Evolutionary conservation across 257 asterid species (phyloP).

Genomic region (Nicotiana sylvestris): DNA sequence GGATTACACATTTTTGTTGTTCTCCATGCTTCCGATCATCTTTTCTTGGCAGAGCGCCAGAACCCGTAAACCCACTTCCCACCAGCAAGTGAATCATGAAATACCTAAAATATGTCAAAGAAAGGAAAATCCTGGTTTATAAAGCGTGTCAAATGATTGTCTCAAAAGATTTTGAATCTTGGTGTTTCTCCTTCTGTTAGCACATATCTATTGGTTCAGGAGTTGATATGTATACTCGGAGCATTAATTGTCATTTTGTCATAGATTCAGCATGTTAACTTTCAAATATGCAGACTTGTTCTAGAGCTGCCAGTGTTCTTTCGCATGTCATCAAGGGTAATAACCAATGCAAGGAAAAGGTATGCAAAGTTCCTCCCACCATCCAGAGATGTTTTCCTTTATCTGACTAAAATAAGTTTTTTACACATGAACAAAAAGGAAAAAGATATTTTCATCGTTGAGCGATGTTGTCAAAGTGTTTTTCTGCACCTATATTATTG

Average conservation of each 20-base stretch:
- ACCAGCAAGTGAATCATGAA: not conserved
- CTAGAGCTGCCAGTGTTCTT: conserved; percentile 94
- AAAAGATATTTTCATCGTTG: not conserved
- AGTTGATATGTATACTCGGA: not conserved
- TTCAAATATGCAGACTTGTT: conserved; percentile 65
- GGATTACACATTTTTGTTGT: not conserved
- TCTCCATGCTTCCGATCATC: not conserved
- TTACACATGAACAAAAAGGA: not conserved
- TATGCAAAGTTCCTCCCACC: conserved; percentile 21
- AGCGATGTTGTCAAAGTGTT: not conserved
- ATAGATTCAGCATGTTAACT: not conserved
- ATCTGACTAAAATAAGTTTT: not conserved
- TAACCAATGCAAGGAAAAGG: conserved; percentile 83
- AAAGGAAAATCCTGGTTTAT: not conserved
- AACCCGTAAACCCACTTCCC: not conserved
- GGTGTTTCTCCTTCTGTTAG: not conserved
- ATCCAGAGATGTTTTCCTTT: not conserved
- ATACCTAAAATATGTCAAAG: not conserved
- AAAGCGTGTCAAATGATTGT: not conserved
- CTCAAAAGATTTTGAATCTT: not conserved
- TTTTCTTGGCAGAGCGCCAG: not conserved
- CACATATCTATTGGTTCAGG: not conserved
- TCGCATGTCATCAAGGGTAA: conserved; percentile 82
- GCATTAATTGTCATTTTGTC: not conserved
- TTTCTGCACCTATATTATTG: not conserved